phyloP scores from a whole-genome alignment of 2,329 filamentous ascomycete species.

The Aspergillus sp. region DNA sequence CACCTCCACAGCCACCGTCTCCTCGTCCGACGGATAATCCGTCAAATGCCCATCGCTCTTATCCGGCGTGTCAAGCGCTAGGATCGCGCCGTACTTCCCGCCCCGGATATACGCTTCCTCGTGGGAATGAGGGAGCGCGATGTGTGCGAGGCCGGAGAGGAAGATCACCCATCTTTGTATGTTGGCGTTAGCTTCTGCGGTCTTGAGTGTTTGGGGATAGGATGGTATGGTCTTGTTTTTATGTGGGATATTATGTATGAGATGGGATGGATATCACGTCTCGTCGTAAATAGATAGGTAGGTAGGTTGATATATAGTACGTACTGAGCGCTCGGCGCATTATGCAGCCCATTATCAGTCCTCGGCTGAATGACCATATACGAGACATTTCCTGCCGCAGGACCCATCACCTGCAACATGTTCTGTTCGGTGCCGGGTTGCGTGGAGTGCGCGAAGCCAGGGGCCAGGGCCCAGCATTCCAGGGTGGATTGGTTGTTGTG shows the following conservation, averaged over 20 bases:
- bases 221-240: no score
- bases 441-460: constrained; percentile 34
- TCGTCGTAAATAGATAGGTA: no score
- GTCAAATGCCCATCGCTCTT: constrained; percentile 43
- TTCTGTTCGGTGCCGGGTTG: constrained; percentile 36
- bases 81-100: constrained; percentile 43
- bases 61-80: constrained; percentile 45
- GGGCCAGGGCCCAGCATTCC: constrained; percentile 48
- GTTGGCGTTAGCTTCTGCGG: neutral
- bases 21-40: constrained; percentile 39
- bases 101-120: constrained; percentile 40
- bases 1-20: constrained; percentile 39
- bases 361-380: constrained; percentile 38
- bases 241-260: no score
- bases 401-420: constrained; percentile 32
- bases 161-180: constrained; percentile 36
- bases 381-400: constrained; percentile 30
- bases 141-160: constrained; percentile 41
- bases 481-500: constrained; percentile 41
- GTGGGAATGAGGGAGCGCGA: constrained; percentile 42
- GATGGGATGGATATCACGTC: no score
- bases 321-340: constrained; percentile 45
- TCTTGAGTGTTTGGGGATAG: neutral
- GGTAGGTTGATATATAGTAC: constrained; percentile 10
- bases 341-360: constrained; percentile 44